phyloP scores from a whole-genome alignment of 805 yeast species.

The Ascoidea rubescens region DNA sequence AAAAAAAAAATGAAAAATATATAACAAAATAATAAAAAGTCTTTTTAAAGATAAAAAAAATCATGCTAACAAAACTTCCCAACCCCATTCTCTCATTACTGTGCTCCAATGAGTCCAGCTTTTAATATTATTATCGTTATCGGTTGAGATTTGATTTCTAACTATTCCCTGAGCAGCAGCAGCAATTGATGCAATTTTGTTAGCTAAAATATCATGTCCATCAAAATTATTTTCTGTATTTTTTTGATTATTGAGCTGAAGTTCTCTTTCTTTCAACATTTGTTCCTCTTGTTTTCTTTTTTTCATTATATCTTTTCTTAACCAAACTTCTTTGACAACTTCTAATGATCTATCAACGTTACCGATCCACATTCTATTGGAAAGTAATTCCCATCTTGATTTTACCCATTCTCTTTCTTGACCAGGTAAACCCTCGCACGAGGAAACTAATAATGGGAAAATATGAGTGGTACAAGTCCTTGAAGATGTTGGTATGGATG shows the following conservation, averaged over 20 bases:
- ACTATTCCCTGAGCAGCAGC: slow-evolving; percentile 4
- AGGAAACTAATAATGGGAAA: slow-evolving; percentile 49
- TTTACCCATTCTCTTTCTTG: slow-evolving; percentile 53
- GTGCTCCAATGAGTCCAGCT: slow-evolving; percentile 53
- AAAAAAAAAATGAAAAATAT: too few relatives aligned
- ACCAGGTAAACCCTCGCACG: slow-evolving; percentile 47
- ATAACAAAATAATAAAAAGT: too few relatives aligned
- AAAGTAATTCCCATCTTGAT: slow-evolving; percentile 39
- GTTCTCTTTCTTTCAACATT: not conserved
- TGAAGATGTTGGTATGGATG: slow-evolving; percentile 47
- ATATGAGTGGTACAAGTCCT: slow-evolving; percentile 45
- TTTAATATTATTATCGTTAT: slow-evolving; percentile 27
- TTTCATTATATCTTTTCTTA: slow-evolving; percentile 35
- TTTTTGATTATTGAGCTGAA: too few relatives aligned
- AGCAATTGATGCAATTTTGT: slow-evolving; percentile 1
- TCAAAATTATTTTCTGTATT: too few relatives aligned
- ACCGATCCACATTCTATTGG: slow-evolving; percentile 47
- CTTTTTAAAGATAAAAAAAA: too few relatives aligned
- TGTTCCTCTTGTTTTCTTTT: slow-evolving; percentile 12
- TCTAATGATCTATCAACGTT: slow-evolving; percentile 53
- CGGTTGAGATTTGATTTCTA: slow-evolving; percentile 7
- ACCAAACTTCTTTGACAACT: slow-evolving; percentile 63
- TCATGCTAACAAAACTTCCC: slow-evolving; percentile 47
- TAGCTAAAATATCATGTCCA: slow-evolving; percentile 1
- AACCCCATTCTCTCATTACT: slow-evolving; percentile 64